Evolutionary conservation across 2,329 filamentous ascomycete species (phyloP), one percentile per base, ranked within the genome.

Genomic region (Fusarium decemcellulare): DNA sequence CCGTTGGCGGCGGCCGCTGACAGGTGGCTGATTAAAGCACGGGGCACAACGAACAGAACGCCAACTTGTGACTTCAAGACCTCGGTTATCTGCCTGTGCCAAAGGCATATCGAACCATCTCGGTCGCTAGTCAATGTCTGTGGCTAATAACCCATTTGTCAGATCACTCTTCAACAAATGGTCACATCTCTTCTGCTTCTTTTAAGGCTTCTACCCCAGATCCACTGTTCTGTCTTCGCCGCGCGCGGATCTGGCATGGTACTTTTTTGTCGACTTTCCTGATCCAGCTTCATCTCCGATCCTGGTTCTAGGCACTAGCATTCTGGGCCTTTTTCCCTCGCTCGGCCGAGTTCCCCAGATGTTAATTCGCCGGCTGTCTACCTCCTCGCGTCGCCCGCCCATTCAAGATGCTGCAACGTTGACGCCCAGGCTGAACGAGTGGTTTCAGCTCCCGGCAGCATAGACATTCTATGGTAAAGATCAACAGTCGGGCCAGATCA

Each of bases 271-370:
- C 59, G 60, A 59, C 68, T 72, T 23, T 72, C 73, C 73, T 62
- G 54, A 67, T 75, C 58, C 61, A 63, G 73, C 73, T 75, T 75
- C 73, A 75, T 75, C 72, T 75, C 73, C 73, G 73, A 61, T 47
- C 62, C 63, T 63, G 48, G 60, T 23, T 27, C 27, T 47, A 51
- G 39, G 39, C 66, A 60, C 68, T 65, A 69, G 34, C 39, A 66
- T 40, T 59, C 50, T 40, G 37, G 63, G 51, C 30, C 44, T 52
- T 50, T 42, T 47, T 61, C 23, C 23, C 23, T 23, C 56, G 69
- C 70, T 75, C 73, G 73, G 73, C 73, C 73, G 73, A 75, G 73
- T 68, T 67, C 68, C 59, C 63, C 59, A 73, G 67, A 72, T 52
- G 51, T 66, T 56, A 46, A 61, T 54, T 65, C 58, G 52, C 61